Evolutionary conservation across 192 early-diverging fungal genomes (phyloP).

Genomic region (Umbelopsis vinacea): DNA sequence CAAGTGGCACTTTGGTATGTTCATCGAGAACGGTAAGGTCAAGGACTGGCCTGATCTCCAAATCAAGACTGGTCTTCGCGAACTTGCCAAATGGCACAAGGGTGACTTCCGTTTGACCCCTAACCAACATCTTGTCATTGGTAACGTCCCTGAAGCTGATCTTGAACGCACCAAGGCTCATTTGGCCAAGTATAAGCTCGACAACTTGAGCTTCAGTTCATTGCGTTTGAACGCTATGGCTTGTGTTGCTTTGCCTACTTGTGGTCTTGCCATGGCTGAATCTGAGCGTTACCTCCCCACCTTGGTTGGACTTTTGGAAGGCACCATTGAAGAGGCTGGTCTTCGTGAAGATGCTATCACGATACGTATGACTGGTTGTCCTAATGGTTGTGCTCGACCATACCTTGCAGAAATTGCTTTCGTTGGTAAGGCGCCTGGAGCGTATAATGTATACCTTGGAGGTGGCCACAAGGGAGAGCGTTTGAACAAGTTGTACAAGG

Average conservation of each 20-base stretch:
- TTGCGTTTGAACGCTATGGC: slow-evolving; percentile 92
- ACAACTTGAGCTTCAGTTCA: slow-evolving; percentile 81
- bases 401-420: slow-evolving; percentile 95
- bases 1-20: slow-evolving; percentile 84
- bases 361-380: slow-evolving; percentile 98
- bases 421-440: slow-evolving; percentile 92
- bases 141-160: slow-evolving; percentile 73
- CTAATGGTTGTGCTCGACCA: slow-evolving; percentile 96
- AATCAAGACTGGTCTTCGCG: slow-evolving; percentile 78
- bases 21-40: slow-evolving; percentile 91
- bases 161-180: slow-evolving; percentile 69
- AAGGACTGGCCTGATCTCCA: slow-evolving; percentile 77
- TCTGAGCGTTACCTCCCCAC: slow-evolving; percentile 93
- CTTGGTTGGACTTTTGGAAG: slow-evolving; percentile 82
- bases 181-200: slow-evolving; percentile 78
- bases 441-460: slow-evolving; percentile 96
- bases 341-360: slow-evolving; percentile 88
- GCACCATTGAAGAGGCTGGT: slow-evolving; percentile 78
- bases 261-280: slow-evolving; percentile 96
- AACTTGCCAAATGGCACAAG: slow-evolving; percentile 73
- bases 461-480: slow-evolving; percentile 86
- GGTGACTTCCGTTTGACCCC: slow-evolving; percentile 89
- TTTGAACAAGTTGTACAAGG: slow-evolving; percentile 90
- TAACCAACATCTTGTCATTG: slow-evolving; percentile 91
- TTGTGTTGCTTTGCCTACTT: slow-evolving; percentile 95